Evolutionary conservation across 306 rosid genomes (phyloP).

Genomic region (Gleditsia sinensis): DNA sequence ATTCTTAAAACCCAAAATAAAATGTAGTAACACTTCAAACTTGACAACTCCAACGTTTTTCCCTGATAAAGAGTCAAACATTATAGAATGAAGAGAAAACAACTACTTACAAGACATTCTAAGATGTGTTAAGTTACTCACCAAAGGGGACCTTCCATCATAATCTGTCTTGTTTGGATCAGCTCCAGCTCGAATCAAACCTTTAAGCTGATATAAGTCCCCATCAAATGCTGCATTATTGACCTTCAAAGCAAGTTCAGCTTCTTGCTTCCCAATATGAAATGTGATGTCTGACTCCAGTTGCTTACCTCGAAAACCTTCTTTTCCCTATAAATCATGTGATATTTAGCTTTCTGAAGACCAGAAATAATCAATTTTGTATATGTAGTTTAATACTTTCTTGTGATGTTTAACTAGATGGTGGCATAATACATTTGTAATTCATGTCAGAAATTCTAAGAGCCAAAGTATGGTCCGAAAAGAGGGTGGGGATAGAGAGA

Average conservation of each 20-base stretch:
- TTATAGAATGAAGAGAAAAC: constrained; percentile 17
- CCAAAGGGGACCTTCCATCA: constrained; percentile 98
- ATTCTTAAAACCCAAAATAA: neutral
- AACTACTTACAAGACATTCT: constrained; percentile 17
- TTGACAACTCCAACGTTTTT: neutral
- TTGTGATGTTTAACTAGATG: constrained; percentile 21
- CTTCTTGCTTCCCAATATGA: constrained; percentile 93
- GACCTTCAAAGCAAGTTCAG: constrained; percentile 91
- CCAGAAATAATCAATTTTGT: neutral
- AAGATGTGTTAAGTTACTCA: constrained; percentile 38
- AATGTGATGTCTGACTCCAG: constrained; percentile 87
- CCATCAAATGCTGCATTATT: constrained; percentile 82
- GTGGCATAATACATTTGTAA: neutral
- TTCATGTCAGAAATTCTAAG: constrained; percentile 3
- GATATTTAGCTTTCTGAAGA: constrained; percentile 6
- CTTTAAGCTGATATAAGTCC: constrained; percentile 76
- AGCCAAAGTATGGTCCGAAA: neutral
- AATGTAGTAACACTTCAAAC: neutral
- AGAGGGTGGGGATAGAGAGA: neutral
- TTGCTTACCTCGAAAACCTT: constrained; percentile 67
- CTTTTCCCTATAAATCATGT: constrained; percentile 61
- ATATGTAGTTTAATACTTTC: constrained; percentile 14
- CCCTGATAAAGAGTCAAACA: neutral
- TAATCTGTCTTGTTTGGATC: constrained; percentile 90
- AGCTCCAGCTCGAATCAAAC: constrained; percentile 88